Conservation (phyloP, 306 rosid genomes). For the Fagus crenata region DNA sequence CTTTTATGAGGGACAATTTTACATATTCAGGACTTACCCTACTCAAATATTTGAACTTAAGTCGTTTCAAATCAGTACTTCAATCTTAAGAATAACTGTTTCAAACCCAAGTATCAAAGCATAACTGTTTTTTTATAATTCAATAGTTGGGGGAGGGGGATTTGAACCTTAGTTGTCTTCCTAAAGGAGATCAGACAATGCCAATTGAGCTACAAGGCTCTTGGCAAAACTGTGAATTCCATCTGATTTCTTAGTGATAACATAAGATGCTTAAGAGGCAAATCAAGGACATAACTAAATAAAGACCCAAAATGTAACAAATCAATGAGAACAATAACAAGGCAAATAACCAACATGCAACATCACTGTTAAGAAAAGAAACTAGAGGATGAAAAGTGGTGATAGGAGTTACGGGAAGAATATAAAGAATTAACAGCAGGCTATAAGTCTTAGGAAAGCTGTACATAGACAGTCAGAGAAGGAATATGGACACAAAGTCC, state of each 20-base stretch:
- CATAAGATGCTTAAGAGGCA: neutral
- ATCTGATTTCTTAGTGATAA: neutral
- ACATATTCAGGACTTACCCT: neutral
- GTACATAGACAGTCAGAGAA: neutral
- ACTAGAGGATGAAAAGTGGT: neutral
- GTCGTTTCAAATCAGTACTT: neutral
- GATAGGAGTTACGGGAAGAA: neutral
- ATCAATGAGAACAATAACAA: neutral
- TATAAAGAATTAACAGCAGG: neutral
- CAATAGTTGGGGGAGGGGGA: no score
- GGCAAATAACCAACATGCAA: neutral
- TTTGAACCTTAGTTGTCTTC: no score
- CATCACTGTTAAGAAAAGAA: neutral
- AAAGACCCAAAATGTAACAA: neutral
- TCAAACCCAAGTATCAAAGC: neutral
- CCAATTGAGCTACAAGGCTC: no score
- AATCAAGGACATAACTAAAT: neutral
- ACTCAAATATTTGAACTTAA: neutral
- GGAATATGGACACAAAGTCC: neutral
- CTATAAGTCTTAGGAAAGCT: neutral
- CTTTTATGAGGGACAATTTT: neutral
- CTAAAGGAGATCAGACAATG: no score
- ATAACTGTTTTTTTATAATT: neutral
- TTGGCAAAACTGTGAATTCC: neutral
- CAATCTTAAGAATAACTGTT: neutral